A percentile compares a stretch with the other conserved stretches of the same genome.
These are phyloP conservation scores for Crucibulum laeve DNA, from an alignment of 768 basidiomycete genomes.

Conservation along the genomic window DNA sequence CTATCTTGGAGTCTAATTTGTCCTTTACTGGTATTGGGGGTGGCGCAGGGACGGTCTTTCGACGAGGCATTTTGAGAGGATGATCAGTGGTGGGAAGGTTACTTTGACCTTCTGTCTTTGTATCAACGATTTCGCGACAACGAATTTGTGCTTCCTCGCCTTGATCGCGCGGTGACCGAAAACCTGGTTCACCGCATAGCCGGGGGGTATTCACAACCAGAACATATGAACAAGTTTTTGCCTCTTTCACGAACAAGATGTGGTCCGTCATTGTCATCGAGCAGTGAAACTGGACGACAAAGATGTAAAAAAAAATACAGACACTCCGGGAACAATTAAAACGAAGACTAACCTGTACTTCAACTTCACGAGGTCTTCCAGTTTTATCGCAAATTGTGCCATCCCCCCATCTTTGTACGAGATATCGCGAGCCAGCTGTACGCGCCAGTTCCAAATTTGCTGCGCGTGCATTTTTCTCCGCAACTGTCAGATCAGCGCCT, in stretches of 20 bases:
- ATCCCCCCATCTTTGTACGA: conserved; percentile 88
- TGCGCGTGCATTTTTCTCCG: conserved; percentile 59
- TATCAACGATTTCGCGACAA: conserved; percentile 72
- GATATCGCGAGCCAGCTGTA: conserved; percentile 80
- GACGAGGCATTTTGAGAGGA: conserved; percentile 48
- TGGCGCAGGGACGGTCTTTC: conserved; percentile 43
- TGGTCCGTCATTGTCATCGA: conserved; percentile 91
- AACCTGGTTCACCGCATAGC: conserved; percentile 89
- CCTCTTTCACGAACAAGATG: conserved; percentile 89
- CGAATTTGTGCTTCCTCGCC: conserved; percentile 67
- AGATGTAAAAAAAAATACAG: conserved; percentile 10
- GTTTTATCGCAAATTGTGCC: conserved; percentile 95
- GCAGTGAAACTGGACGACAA: conserved; percentile 78
- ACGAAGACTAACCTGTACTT: conserved; percentile 75
- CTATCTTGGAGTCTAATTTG: background rate
- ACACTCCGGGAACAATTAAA: conserved; percentile 1
- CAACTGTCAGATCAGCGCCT: conserved; percentile 60
- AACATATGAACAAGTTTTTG: conserved; percentile 91
- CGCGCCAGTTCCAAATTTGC: conserved; percentile 75
- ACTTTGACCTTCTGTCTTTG: conserved; percentile 18
- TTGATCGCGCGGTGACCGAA: conserved; percentile 69
- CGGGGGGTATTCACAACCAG: conserved; percentile 93
- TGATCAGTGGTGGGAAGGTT: conserved; percentile 49
- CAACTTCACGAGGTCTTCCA: conserved; percentile 79
- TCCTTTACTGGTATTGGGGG: conserved; percentile 17